These are phyloP conservation scores for Gossypium thurberi DNA, from an alignment of 345 rosid genomes.

Conservation along the genomic window DNA sequence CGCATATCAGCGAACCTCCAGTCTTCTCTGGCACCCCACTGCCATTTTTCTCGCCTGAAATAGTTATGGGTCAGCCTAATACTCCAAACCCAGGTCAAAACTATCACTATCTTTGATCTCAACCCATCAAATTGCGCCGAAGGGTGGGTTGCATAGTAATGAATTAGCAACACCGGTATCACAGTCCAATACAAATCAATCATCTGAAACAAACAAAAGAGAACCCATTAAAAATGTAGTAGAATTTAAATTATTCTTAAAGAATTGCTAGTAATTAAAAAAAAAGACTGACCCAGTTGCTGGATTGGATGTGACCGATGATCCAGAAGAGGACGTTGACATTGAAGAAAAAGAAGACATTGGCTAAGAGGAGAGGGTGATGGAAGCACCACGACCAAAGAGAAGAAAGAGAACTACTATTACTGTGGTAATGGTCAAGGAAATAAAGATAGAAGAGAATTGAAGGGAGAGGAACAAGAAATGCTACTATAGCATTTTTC, in stretches of 20 bases:
- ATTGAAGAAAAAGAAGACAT: constrained; percentile 79
- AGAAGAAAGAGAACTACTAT: constrained; percentile 20
- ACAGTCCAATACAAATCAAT: constrained; percentile 94
- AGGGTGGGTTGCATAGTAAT: constrained; percentile 74
- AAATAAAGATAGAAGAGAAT: constrained; percentile 56
- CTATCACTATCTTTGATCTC: constrained; percentile 62
- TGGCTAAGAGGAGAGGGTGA: constrained; percentile 76
- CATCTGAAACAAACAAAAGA: constrained; percentile 44
- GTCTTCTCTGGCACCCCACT: constrained; percentile 93
- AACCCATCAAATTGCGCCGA: constrained; percentile 42
- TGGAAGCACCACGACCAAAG: constrained; percentile 65
- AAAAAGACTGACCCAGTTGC: constrained; percentile 66
- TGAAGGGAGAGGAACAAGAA: constrained; percentile 74
- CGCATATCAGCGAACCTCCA: constrained; percentile 91
- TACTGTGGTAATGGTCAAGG: constrained; percentile 31
- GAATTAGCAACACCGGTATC: constrained; percentile 73
- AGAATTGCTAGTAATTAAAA: background rate
- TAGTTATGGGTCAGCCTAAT: constrained; percentile 80
- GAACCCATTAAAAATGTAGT: background rate
- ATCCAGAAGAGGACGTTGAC: constrained; percentile 91
- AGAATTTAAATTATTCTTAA: background rate
- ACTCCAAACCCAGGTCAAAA: constrained; percentile 76
- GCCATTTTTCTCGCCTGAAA: constrained; percentile 93
- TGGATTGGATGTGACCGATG: constrained; percentile 59
- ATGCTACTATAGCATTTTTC: constrained; percentile 54